Base-by-base conservation (phyloP, 108 stramenopile species). In the Skeletonema menzelii region DNA sequence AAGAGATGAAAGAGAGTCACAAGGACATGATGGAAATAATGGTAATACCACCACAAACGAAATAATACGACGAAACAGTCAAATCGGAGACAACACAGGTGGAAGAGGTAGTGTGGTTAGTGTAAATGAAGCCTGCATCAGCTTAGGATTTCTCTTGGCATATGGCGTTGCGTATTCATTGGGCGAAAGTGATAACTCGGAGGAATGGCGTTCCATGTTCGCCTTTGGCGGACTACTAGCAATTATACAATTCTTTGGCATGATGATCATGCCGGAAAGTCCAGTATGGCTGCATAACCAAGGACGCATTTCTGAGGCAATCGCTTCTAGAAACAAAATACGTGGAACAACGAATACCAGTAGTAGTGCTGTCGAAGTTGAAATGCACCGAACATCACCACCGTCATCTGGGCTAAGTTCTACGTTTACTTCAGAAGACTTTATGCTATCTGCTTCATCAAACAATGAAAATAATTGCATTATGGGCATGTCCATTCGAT, bases 71-170 rank as follows among this genome's bases (percentile, higher is more conserved):
- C 5, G 44, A 47, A 32, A 17, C 30, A 32, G 49, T 12, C 46
- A 60, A 70, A 37, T 14, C 10, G 47, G 38, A 37, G 10, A 1
- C 15, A 55, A 37, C 12, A 55, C 58, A 38, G 67, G 86, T 65
- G 87, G 68, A 67, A 71, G 91, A 42, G 91, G 91, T 19, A 62
- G 82, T n/a, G 88, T 91, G 58, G 91, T 91, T 4, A 82, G 83
- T 40, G 86, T 86, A 17, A 91, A 91, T 67, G 91, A 91, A 65
- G 91, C 88, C 5, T 91, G 88, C 38, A 88, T 91, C 34, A 77
- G 81, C 32, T 65, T 91, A 34, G 91, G 91, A 6, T 91, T 91
- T 63, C 74, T 91, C 24, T 42, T 91, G 63, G 85, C 91, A 28
- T 91, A 84, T 69, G 49, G 66, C 4, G 47, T 84, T 40, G 86